Conservation (phyloP, 805 yeast species). For the Sugiyamaella lignohabitans region DNA sequence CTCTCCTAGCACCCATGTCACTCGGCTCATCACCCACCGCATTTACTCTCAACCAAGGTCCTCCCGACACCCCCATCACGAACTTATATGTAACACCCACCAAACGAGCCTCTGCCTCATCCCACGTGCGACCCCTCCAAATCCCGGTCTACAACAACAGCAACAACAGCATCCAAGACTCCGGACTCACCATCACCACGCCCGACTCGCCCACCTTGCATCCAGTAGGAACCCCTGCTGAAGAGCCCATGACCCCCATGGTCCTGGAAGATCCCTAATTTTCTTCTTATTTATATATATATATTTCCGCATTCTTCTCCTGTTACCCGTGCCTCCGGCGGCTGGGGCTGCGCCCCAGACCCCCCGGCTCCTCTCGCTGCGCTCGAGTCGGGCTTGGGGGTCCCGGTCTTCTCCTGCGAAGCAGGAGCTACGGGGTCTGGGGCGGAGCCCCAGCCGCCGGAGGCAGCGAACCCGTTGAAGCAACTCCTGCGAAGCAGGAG, state of each 20-base stretch:
- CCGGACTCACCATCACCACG: not conserved
- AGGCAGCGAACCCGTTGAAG: too few relatives aligned
- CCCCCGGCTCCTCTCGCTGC: too few relatives aligned
- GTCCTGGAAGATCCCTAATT: conserved; percentile 8
- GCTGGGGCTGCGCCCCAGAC: too few relatives aligned
- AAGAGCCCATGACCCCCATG: conserved; percentile 20
- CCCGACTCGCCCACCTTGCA: conserved; percentile 15
- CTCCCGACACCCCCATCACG: conserved; percentile 1
- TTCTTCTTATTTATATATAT: too few relatives aligned
- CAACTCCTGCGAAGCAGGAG: too few relatives aligned
- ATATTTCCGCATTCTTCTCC: too few relatives aligned
- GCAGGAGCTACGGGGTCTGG: too few relatives aligned
- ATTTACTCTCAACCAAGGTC: conserved; percentile 10
- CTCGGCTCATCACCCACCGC: conserved; percentile 14
- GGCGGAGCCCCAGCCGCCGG: too few relatives aligned
- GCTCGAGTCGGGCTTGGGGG: too few relatives aligned
- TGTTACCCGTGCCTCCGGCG: too few relatives aligned
- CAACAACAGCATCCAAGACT: too few relatives aligned
- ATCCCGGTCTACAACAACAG: not conserved
- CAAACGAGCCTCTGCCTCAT: not conserved
- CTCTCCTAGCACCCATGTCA: conserved; percentile 12
- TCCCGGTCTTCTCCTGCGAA: too few relatives aligned
- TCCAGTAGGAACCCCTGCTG: conserved; percentile 18
- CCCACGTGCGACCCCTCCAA: not conserved
- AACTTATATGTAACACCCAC: not conserved